Evolutionary conservation across 306 rosid species (phyloP).

Genomic region (Cucumis melo): DNA sequence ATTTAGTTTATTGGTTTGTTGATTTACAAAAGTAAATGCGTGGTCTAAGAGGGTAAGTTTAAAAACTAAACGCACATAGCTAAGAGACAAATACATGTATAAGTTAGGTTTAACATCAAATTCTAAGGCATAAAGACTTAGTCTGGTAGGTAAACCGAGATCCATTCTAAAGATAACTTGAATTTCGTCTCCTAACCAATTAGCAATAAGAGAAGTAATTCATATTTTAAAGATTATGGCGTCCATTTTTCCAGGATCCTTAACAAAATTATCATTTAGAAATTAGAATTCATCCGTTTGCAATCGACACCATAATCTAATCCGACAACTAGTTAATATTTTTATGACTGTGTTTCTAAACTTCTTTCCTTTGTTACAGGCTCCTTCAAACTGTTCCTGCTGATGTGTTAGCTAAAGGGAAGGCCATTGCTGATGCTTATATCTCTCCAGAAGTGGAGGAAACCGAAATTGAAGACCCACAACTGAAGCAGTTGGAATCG

Average conservation of each 20-base stretch:
- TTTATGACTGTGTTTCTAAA: slow-evolving; percentile 1
- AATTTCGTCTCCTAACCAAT: too few relatives aligned
- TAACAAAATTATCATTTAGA: too few relatives aligned
- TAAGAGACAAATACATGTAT: too few relatives aligned
- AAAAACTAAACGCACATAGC: neutral
- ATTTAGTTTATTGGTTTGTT: neutral
- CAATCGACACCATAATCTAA: neutral
- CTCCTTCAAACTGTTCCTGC: slow-evolving; percentile 80
- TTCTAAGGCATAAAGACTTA: too few relatives aligned
- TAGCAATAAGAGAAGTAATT: too few relatives aligned
- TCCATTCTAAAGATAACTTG: too few relatives aligned
- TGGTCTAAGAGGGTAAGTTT: neutral
- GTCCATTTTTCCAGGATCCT: too few relatives aligned
- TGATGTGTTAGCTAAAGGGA: slow-evolving; percentile 63
- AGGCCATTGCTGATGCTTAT: slow-evolving; percentile 65
- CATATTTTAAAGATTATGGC: too few relatives aligned
- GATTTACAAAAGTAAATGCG: neutral
- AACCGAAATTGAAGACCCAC: slow-evolving; percentile 35
- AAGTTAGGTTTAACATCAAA: too few relatives aligned
- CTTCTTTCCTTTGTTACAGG: slow-evolving; percentile 32
- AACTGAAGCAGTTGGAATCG: slow-evolving; percentile 57
- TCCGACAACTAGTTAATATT: neutral
- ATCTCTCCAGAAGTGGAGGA: slow-evolving; percentile 34
- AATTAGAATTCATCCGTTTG: too few relatives aligned
- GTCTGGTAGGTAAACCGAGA: too few relatives aligned